A percentile compares a stretch with the other conserved stretches of the same genome.
phyloP scores from a whole-genome alignment of 2,329 filamentous ascomycete genomes.

The Beauveria sp. region DNA sequence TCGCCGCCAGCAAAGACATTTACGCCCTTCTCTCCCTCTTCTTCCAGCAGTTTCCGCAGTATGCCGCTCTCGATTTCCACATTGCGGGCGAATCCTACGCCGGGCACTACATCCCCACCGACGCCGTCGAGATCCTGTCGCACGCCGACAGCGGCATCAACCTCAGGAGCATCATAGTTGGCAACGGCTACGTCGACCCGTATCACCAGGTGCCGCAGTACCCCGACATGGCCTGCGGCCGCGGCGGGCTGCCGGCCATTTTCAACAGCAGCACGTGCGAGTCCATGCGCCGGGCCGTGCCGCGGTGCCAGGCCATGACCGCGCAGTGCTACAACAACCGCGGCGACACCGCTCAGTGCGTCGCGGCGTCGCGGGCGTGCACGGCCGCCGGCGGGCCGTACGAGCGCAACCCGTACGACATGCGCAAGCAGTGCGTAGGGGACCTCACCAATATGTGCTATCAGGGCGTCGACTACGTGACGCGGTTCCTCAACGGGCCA shows the following conservation, averaged over 20 bases:
- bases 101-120: constrained; percentile 91
- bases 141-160: constrained; percentile 98
- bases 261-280: constrained; percentile 69
- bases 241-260: constrained; percentile 87
- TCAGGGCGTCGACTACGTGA: constrained; percentile 79
- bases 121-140: constrained; percentile 80
- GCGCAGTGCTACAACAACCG: constrained; percentile 70
- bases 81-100: constrained; percentile 94
- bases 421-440: constrained; percentile 78
- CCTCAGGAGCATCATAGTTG: constrained; percentile 88
- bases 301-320: constrained; percentile 83
- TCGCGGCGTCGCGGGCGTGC: constrained; percentile 96
- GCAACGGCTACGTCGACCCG: constrained; percentile 91
- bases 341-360: constrained; percentile 58
- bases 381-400: constrained; percentile 92
- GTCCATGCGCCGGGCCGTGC: constrained; percentile 86
- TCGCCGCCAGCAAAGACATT: constrained; percentile 94
- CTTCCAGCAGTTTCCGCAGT: constrained; percentile 98
- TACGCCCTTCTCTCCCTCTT: constrained; percentile 95
- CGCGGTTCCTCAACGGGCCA: constrained; percentile 75
- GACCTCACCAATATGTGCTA: constrained; percentile 75
- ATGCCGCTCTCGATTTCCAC: constrained; percentile 91
- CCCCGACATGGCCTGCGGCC: constrained; percentile 94
- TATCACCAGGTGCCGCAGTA: constrained; percentile 92
- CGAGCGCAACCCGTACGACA: constrained; percentile 93